Base-by-base conservation (phyloP, 1,139 yeast genomes). In the Candida sanyaensis region DNA sequence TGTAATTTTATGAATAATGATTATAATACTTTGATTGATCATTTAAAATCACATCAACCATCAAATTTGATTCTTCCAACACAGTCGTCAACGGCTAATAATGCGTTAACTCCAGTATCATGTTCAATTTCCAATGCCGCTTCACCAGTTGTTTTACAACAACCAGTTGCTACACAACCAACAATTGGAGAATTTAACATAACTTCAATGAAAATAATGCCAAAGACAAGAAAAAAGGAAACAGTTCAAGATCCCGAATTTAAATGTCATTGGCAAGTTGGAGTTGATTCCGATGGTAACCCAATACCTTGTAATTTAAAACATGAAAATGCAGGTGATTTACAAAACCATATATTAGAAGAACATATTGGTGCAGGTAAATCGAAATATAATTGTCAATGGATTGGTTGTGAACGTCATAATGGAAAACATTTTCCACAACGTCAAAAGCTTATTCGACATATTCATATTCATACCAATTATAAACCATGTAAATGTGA, bases 381-480 rank as follows among this genome's bases (percentile, higher is more conserved):
- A 60, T 78, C 86, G 1, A 67, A 71, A 24, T 92, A 93, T 58
- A 63, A 66, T 27, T 93, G 99, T 63, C 60, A 67, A 44, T 93
- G 99, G 99, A 66, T 75, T 6, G 87, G 82, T 3, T 93, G 99
- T 64, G 80, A 78, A 17, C 80, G 97, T 41, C 73, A 73, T 41
- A 69, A 75, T 24, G 80, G 80, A 10, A 77, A 81, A 53, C 76
- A 77, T 1, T 93, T 93, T 60, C 69, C 80, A 13, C 98, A 93
- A 62, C 75, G 95, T 37, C 99, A 93, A 59, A 93, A 93, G 64
- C 72, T 91, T 13, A 68, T 87, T 27, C 80, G 99, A 42, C 99
- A 93, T 66, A 70, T 93, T 42, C 95, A 88, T 62, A 85, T 87
- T 3, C 99, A 93, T 64, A 89, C 98, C 1, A 84, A 86, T 52